Evolutionary conservation across 805 yeast species (phyloP), one percentile per base, ranked within the genome.

Genomic region (Candida ponderosae): DNA sequence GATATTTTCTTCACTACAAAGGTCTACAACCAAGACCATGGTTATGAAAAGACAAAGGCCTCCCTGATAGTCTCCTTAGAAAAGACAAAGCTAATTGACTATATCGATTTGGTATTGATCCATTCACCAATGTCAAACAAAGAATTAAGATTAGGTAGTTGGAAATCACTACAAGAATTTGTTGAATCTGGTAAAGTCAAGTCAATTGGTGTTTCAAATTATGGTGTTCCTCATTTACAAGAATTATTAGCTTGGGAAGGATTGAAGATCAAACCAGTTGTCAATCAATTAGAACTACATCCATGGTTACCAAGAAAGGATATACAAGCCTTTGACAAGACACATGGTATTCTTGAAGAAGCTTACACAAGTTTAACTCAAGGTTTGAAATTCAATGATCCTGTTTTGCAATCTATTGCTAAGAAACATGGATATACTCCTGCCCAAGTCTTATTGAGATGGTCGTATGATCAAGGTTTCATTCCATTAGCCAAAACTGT

Each of bases 201-300:
- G 48, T 67, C 81, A 15, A 74, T 83, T 39, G 93, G 90, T 28
- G 87, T 83, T 16, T 81, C 90, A 13, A 81, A 81, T 58, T 82
- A 67, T 48, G 84, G 84, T 32, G 50, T 55, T 15, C 59, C 57
- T 4, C 84, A 76, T 52, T 56, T 82, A 13, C 70, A 76, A 40
- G 79, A 79, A 53, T 57, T 82, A 30, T 60, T 79, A 32, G 47
- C 54, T 3, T 75, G 83, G 80, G 66, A 67, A 5, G 73, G 64
- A 3, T 51, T 72, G 43, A 70, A 57, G 39, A 50, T 70, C 42
- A 65, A 68, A 42, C 86, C 94, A 0, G 82, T 76, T 2, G 78
- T 81, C 33, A 79, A 84, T 54, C 93, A 85, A 56, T 72, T 84
- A 48, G 68, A 62, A 43, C 58, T 68, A 42, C 71, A 69, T 48